Evolutionary conservation across 148 eudicot genomes (phyloP), one percentile per base, ranked within the genome.

Genomic region (Dianthus caryophyllus): DNA sequence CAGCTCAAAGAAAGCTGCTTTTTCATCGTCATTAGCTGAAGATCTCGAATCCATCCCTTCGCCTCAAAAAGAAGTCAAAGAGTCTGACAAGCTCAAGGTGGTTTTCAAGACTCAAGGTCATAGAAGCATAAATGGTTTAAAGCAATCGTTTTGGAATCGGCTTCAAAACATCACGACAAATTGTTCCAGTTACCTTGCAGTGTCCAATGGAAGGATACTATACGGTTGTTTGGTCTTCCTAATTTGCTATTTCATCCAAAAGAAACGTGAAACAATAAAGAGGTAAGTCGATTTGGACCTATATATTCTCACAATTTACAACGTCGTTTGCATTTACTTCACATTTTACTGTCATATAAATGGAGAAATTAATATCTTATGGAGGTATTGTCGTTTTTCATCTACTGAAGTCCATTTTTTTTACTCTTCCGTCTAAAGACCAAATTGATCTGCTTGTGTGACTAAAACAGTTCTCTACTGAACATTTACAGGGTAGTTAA

Each of bases 191-290:
- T 55, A 59, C 47, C 68, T 73, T 36, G 63, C 66, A 20, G 67
- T 84, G 67, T 85, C 90, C 61, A 85, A 74, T 70, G 82, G 88
- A 72, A 88, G 78, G 71, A 69, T 88, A 58, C 73, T 86, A 44
- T 44, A 83, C 30, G 77, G 85, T 20, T 84, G 82, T 72, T 79
- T 85, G 68, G 38, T 81, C 65, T 70, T 90, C 66, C 75, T 94
- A 57, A 49, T 73, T 51, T 83, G 76, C 71, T 88, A 86, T 65
- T 39, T 69, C 55, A 48, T 87, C 49, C 80, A 70, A 75, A 90
- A 82, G 81, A 90, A 84, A 73, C 84, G 81, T 51, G 81, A 73
- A 46, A 52, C 77, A 27, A 67, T 94, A 29, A 83, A 61, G 69
- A 85, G 96, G 97, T 72, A 79, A 84, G 70, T 70, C 49, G 56